These are phyloP conservation scores for Talaromyces atroroseus DNA, from an alignment of 2,329 filamentous ascomycete genomes.

Conservation along the genomic window DNA sequence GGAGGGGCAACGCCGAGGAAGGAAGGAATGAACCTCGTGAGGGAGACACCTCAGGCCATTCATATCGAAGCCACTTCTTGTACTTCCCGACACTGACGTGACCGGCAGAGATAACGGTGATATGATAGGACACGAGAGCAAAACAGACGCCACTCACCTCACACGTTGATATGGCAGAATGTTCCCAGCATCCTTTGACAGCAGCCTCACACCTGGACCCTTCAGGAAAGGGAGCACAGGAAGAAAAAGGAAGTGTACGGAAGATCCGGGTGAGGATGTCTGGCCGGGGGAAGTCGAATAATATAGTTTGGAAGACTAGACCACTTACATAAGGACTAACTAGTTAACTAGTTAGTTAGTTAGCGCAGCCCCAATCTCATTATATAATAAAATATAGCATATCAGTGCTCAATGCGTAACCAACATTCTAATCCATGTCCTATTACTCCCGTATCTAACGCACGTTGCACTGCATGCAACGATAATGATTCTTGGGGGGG, in stretches of 20 bases:
- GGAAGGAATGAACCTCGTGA: neutral
- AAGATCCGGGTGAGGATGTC: neutral
- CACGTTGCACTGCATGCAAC: neutral
- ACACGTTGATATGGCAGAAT: constrained; percentile 2
- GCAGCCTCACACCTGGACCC: no score
- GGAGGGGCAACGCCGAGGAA: neutral
- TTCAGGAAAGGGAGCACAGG: neutral
- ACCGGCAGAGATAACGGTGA: no score
- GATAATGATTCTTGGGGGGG: neutral
- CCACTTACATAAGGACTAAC: neutral
- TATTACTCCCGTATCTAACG: neutral
- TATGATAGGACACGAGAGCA: no score
- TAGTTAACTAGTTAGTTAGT: neutral
- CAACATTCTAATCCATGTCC: no score
- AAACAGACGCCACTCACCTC: constrained; percentile 2
- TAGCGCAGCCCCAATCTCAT: neutral
- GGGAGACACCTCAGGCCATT: neutral
- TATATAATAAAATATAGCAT: neutral
- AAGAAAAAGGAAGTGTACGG: neutral
- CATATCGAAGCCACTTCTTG: no score
- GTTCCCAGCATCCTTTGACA: constrained; percentile 11
- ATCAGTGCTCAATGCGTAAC: no score
- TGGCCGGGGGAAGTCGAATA: neutral
- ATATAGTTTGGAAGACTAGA: neutral
- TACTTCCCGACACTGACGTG: no score